Evolutionary conservation across 176 grass and related monocot genomes (phyloP).

Genomic region (Phoenix roebelenii): DNA sequence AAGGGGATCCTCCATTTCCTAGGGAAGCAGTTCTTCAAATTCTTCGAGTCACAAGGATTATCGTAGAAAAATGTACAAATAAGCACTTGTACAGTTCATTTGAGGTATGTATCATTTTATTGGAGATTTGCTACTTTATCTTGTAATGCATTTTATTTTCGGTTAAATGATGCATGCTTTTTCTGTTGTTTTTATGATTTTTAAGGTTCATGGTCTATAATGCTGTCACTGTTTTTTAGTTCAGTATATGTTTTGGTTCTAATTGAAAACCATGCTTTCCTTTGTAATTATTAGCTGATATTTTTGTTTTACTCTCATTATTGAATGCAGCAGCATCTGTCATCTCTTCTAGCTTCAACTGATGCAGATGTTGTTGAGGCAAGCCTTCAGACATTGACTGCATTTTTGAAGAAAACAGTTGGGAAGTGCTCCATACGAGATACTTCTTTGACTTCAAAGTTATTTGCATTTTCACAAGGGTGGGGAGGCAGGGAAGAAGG

Average conservation of each 20-base stretch:
- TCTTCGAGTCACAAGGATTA: slow-evolving; percentile 61
- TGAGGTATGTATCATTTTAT: slow-evolving; percentile 32
- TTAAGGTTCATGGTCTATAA: not conserved
- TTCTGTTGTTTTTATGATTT: too few relatives aligned
- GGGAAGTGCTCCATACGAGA: slow-evolving; percentile 43
- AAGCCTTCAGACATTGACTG: slow-evolving; percentile 63
- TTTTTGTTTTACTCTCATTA: slow-evolving; percentile 5
- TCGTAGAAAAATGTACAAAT: slow-evolving; percentile 75
- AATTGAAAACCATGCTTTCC: too few relatives aligned
- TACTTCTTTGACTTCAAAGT: slow-evolving; percentile 45
- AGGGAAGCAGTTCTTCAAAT: slow-evolving; percentile 65
- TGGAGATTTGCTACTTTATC: not conserved
- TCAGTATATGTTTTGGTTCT: too few relatives aligned
- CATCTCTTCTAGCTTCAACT: slow-evolving; percentile 52
- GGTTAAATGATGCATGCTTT: too few relatives aligned
- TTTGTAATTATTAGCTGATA: slow-evolving; percentile 2
- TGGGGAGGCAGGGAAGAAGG: slow-evolving; percentile 80
- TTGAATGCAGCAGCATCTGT: slow-evolving; percentile 46
- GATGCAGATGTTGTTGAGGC: slow-evolving; percentile 65
- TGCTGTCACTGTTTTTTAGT: too few relatives aligned
- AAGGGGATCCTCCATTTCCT: slow-evolving; percentile 49
- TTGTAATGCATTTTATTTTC: too few relatives aligned
- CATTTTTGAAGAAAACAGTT: slow-evolving; percentile 59
- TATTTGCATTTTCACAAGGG: slow-evolving; percentile 73
- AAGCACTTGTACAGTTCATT: slow-evolving; percentile 59